Base-by-base conservation (phyloP, 257 asterid genomes). In the Vinca minor region DNA sequence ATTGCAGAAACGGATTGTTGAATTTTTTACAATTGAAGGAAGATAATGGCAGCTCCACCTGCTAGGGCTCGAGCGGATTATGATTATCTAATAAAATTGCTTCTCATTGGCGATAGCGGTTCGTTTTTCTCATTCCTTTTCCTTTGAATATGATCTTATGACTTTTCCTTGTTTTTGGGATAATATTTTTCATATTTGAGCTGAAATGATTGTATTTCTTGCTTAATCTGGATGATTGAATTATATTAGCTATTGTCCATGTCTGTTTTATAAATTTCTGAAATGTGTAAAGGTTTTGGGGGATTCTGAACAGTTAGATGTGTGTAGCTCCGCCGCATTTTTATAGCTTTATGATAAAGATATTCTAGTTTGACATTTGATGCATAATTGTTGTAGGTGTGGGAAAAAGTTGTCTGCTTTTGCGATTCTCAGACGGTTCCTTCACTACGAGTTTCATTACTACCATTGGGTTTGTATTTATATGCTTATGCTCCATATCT, bases 381-480 rank as follows among this genome's bases (percentile, higher is more conserved):
- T 56, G 13, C 42, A 8, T 56, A 56, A 56, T 56, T 41, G 31
- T 59, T 76, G 35, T 67, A 76, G 81, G 81, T 72, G 81, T 77
- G 63, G 81, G 81, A 54, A 77, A 74, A 56, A 71, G 77, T 72
- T 79, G 83, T 70, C 59, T 78, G 42, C 77, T 71, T 41, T 61
- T 70, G 71, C 65, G 73, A 34, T 74, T 77, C 79, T 81, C 78
- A 8, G 89, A 87, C 71, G 95, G 93, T 71, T 87, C 93, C 66
- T 87, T 87, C 78, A 81, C 88, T 18, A 85, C 93, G 62, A 87
- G 90, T 71, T 87, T 83, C 79, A 87, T 87, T 63, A 85, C 93
- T 62, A 87, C 91, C 56, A 87, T 87, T 73, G 91, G 95, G 94
- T 87, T 76, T 65, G 94, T n/a, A 50, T 66, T 69, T 34, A 62